Evolutionary conservation across 805 yeast species (phyloP), one percentile per base, ranked within the genome.

Genomic region (Candida adriatica): DNA sequence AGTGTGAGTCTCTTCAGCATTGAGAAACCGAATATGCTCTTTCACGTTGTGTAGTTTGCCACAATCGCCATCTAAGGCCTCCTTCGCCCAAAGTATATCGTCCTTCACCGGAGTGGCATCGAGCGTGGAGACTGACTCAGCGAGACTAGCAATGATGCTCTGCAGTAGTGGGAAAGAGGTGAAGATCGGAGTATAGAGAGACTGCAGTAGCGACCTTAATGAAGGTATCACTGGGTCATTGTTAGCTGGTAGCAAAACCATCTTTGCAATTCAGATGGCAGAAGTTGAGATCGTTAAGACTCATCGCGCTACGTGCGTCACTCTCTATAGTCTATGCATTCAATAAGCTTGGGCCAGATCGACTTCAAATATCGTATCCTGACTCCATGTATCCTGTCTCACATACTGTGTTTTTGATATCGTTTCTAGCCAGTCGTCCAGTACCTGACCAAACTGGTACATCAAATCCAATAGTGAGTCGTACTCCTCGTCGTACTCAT

Each of bases 1-100:
- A 1, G 46, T 43, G n/a, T 31, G 25, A 8, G 50, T 45, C 16
- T 45, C 50, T 18, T 43, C 39, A 1, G 48, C 48, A 13, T 28
- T 35, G 14, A 45, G 16, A 32, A 43, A 41, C 24, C 32, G 20
- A 15, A 43, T 28, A 24, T 45, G 50, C 3, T 33, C 24, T 11
- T 39, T 30, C 4, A 43, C 13, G 13, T 30, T 36, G 8, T 24
- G 11, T 13, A 45, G 23, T 22, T 42, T 40, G 8, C 13, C 34
- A 9, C 32, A 16, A 13, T 45, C 50, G 5, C 28, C 21, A 11
- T 29, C 31, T 1, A 41, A 20, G 0, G 43, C 26, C 16, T 45
- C 46, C 13, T 33, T 39, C 2, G 36, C 32, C 50, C 50, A 45
- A 3, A 27, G 26, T 8, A 45, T 27, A 27, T 45, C 50, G 26